Percentiles rank a stretch among this genome's conserved stretches.
Evolutionary conservation across 116 monocot genomes (phyloP).

Genomic region (Phalaenopsis hybrid): DNA sequence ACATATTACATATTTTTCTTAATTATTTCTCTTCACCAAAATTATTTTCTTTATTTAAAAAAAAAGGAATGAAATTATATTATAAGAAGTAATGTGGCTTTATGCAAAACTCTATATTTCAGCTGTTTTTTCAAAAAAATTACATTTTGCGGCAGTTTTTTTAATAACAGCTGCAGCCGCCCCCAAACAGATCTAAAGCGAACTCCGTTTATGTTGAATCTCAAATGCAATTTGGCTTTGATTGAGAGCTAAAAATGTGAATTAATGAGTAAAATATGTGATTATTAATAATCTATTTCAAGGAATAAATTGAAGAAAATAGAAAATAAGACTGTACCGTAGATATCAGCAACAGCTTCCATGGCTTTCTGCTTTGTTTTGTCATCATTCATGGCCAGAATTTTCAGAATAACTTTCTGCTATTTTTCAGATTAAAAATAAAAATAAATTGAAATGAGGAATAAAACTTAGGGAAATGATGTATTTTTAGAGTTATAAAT

Average conservation of each 20-base stretch:
- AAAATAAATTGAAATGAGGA: background rate
- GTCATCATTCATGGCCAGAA: conserved; percentile 74
- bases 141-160: no score
- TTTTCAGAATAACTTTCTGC: conserved; percentile 74
- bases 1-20: no score
- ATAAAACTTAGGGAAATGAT: background rate
- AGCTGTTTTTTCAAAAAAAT: no score
- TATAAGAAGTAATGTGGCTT: no score
- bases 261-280: background rate
- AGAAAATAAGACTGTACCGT: conserved; percentile 29
- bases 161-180: no score
- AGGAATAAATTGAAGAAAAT: background rate
- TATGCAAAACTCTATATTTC: no score
- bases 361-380: conserved; percentile 88
- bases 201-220: no score
- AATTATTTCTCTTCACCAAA: no score
- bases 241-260: background rate
- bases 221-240: no score
- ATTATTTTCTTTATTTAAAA: no score
- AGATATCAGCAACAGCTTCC: conserved; percentile 78
- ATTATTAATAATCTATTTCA: background rate
- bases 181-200: no score
- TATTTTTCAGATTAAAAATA: conserved; percentile 9
- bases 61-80: no score
- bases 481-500: background rate